Evolutionary conservation across 2,329 filamentous ascomycete species (phyloP), one percentile per base, ranked within the genome.

Genomic region (Aspergillus costaricaensis): DNA sequence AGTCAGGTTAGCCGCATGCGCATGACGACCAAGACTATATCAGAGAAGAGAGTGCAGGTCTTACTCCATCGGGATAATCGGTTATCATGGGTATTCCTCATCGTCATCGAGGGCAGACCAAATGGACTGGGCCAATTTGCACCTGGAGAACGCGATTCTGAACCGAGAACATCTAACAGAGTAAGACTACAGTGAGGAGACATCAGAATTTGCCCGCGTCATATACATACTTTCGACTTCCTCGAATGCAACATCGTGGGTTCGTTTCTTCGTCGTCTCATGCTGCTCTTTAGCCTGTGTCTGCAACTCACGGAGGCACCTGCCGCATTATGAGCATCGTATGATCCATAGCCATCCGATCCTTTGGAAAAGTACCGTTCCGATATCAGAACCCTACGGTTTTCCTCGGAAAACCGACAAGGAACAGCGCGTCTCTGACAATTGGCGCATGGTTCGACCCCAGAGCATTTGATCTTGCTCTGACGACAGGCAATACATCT

Each of bases 391-490:
- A 76, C 65, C 52, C 69, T 75, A 32, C 60, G 65, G 3, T 65
- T 48, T 19, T 52, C 67, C 1, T 75, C 72, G 1, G 65, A 62
- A 27, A 76, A 78, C 5, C 60, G 69, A 54, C 76, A 78, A 19
- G 61, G 62, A 1, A 76, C 55, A n/a, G 52, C 12, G 8, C 65
- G 64, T 23, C 65, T 56, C n/a, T 62, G 60, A 39, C 65, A 67
- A 55, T 66, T 66, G 19, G 41, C 68, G 61, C 77, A 80, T 5
- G 77, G 77, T 32, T 72, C 65, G n/a, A 66, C 58, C 21, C 76
- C 77, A 8, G 75, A 74, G 66, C 77, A 79, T 65, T 74, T 75
- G 54, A 79, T 77, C 64, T 80, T 79, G 60, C 76, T 76, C 58
- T 72, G 71, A 5, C 78, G 75, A 61, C 78, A 80, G 51, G 65